Evolutionary conservation across 2,329 filamentous ascomycete genomes (phyloP).

Genomic region (Diaporthe ilicicola): DNA sequence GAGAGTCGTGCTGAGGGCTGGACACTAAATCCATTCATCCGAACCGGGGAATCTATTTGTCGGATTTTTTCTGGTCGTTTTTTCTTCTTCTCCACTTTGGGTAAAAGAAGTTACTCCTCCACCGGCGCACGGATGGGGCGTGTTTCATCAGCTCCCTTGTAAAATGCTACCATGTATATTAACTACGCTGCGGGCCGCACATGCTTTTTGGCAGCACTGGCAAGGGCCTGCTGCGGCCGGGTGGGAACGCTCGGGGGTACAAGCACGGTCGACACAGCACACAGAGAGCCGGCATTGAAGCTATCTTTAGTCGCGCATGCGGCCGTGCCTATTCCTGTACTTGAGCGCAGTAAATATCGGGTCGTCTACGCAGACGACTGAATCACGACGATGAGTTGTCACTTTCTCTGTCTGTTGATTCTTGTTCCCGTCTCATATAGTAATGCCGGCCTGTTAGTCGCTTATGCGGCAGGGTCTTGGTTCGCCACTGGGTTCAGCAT

Average conservation of each 20-base stretch:
- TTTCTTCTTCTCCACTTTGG: not conserved
- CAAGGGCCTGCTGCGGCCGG: slow-evolving; percentile 4
- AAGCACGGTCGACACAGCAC: not conserved
- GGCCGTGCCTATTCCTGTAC: slow-evolving; percentile 17
- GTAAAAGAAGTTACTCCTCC: not conserved
- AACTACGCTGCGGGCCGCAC: not conserved
- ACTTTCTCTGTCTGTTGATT: not conserved
- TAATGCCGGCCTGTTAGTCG: not conserved
- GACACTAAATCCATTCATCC: not conserved
- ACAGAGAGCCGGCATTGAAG: not conserved
- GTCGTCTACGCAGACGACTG: slow-evolving; percentile 19
- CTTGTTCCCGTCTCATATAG: not conserved
- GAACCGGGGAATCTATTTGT: not conserved
- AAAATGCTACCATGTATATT: too few species aligned
- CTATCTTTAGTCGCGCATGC: slow-evolving; percentile 17
- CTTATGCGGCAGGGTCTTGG: not conserved
- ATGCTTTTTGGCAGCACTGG: too few species aligned
- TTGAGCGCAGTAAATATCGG: slow-evolving; percentile 8
- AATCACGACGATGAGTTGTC: slow-evolving; percentile 19
- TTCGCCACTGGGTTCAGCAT: slow-evolving; percentile 3
- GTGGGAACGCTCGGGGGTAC: not conserved
- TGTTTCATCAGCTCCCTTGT: not conserved
- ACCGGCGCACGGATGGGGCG: slow-evolving; percentile 11
- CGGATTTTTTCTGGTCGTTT: not conserved
- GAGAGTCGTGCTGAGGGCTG: not conserved